Evolutionary conservation across 1,284 basidiomycete genomes (phyloP).

Genomic region (Moesziomyces parantarcticus): DNA sequence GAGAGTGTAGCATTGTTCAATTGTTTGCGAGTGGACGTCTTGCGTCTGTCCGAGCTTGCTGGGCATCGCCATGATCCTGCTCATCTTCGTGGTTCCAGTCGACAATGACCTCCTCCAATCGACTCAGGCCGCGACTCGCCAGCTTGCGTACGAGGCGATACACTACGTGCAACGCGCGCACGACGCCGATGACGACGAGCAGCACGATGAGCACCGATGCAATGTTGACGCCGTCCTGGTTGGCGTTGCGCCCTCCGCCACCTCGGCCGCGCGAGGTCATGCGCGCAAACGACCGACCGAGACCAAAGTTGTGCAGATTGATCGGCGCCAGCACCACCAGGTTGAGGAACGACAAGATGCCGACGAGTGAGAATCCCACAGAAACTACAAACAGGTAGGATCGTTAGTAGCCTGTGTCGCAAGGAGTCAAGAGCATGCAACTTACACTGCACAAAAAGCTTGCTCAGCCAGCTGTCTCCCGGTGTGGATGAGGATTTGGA

Average conservation of each 20-base stretch:
- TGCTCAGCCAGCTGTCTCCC: constrained; percentile 26
- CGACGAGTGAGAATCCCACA: constrained; percentile 53
- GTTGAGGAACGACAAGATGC: constrained; percentile 52
- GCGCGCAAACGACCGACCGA: constrained; percentile 51
- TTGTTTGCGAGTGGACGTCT: too few relatives aligned
- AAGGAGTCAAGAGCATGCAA: neutral
- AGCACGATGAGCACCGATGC: constrained; percentile 48
- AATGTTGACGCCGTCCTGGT: constrained; percentile 43
- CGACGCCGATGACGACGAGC: constrained; percentile 49
- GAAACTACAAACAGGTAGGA: constrained; percentile 20
- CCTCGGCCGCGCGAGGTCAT: constrained; percentile 26
- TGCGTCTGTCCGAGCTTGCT: too few relatives aligned
- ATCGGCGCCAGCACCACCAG: constrained; percentile 49
- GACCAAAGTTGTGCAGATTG: constrained; percentile 52
- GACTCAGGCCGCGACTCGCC: constrained; percentile 28
- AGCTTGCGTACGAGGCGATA: constrained; percentile 33
- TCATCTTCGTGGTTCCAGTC: constrained; percentile 53
- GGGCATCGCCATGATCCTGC: constrained; percentile 4
- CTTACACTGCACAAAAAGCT: constrained; percentile 39
- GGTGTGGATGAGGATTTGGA: neutral
- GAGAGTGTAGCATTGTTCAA: too few relatives aligned
- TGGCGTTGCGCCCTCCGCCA: constrained; percentile 20
- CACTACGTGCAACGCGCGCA: constrained; percentile 43
- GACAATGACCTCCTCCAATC: constrained; percentile 49
- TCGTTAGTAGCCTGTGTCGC: neutral